Percentiles rank a stretch among this genome's conserved stretches.
Conservation (phyloP, 441 rosid genomes). For the Croton setiger region DNA sequence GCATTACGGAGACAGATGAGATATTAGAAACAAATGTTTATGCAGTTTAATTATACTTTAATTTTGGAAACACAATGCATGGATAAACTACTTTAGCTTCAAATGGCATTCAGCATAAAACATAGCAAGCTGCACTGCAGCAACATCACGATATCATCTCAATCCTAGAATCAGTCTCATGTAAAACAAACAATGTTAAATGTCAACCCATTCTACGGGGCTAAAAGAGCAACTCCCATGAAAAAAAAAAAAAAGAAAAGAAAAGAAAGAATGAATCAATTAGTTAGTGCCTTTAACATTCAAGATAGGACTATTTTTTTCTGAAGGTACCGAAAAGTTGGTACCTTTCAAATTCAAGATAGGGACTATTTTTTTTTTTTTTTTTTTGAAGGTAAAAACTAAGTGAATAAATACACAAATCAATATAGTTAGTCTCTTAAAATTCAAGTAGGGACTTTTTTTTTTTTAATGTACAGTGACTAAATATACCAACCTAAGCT, state of each 20-base stretch:
- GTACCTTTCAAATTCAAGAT: no score
- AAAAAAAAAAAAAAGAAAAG: no score
- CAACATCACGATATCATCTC: neutral
- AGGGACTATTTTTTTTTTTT: no score
- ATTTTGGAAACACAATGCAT: neutral
- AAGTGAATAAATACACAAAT: neutral
- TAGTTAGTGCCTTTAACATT: neutral
- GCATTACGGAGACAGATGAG: constrained; percentile 15
- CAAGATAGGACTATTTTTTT: no score
- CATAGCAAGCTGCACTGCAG: no score
- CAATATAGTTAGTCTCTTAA: no score
- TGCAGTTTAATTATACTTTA: neutral
- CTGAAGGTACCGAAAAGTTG: no score
- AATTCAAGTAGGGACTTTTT: no score
- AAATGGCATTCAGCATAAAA: neutral
- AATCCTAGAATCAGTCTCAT: neutral
- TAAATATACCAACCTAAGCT: neutral
- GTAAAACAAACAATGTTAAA: no score
- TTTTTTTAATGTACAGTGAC: neutral
- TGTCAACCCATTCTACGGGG: no score
- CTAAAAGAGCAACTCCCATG: neutral
- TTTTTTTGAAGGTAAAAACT: no score
- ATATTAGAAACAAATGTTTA: neutral
- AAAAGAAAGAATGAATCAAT: no score
- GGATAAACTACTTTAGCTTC: neutral